These are phyloP conservation scores for Huntiella bhutanensis DNA, from an alignment of 2,329 filamentous ascomycete genomes.

Conservation along the genomic window DNA sequence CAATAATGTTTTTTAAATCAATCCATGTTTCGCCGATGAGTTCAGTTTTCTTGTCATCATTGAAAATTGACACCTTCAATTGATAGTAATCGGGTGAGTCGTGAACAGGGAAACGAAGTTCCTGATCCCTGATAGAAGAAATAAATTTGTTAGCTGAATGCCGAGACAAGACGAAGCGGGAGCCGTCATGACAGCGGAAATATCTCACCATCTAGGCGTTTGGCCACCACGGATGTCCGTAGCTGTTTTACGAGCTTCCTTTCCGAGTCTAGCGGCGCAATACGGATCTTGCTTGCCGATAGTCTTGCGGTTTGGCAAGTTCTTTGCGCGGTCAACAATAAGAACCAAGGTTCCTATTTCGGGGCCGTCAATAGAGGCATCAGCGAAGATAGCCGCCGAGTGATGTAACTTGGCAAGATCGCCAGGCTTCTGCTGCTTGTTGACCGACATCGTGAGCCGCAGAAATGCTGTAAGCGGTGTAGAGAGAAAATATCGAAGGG, in stretches of 20 bases:
- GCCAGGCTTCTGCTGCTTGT: constrained; percentile 31
- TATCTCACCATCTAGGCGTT: constrained; percentile 70
- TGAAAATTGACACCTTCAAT: constrained; percentile 89
- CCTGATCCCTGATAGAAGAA: constrained; percentile 61
- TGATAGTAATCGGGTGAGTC: constrained; percentile 93
- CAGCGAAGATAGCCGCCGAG: constrained; percentile 82
- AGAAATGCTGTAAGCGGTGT: neutral
- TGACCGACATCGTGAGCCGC: constrained; percentile 23
- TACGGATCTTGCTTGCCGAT: constrained; percentile 99
- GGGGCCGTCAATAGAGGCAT: constrained; percentile 84
- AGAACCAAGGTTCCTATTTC: constrained; percentile 83
- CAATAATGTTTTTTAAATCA: constrained; percentile 60
- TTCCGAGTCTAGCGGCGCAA: constrained; percentile 79
- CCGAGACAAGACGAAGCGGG: neutral
- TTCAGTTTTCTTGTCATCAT: constrained; percentile 95
- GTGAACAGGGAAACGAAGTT: constrained; percentile 87
- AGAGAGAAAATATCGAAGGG: neutral
- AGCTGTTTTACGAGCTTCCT: constrained; percentile 92
- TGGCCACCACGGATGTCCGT: constrained; percentile 89
- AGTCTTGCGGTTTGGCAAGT: constrained; percentile 85
- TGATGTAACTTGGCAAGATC: constrained; percentile 44
- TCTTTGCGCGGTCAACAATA: constrained; percentile 88
- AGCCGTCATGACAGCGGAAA: neutral
- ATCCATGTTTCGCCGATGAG: constrained; percentile 90
- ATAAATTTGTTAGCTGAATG: constrained; percentile 11